Evolutionary conservation across 768 basidiomycete genomes (phyloP), one percentile per base, ranked within the genome.

Genomic region (Phanerochaete carnosa): DNA sequence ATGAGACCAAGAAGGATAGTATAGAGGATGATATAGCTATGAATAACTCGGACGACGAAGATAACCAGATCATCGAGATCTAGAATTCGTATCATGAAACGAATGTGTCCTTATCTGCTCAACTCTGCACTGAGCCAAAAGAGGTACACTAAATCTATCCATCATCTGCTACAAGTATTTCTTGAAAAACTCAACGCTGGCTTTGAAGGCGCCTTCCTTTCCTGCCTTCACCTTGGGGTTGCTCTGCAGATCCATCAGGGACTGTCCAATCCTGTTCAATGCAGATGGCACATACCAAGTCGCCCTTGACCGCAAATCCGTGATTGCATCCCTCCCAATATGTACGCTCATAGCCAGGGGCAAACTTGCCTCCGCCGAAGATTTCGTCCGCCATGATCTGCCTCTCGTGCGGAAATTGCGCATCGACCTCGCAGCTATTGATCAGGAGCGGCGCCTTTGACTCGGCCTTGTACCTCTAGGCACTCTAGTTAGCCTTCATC

Each of bases 21-120:
- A 74, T 72, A 50, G 46, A 22, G 35, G 47, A 53, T 45, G 26
- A 23, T 58, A 66, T 66, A 12, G 69, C 69, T 66, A 70, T 60
- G 12, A 60, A 65, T 7, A 67, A 69, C 5, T 70, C 69, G 3
- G 85, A 88, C 56, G 85, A 87, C 50, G 89, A 90, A 61, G 90
- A 92, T 67, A 77, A 82, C 68, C 83, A 76, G 66, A 90, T 94
- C 58, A 83, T 90, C 62, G 92, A 93, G 74, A 81, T 94, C 47
- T 93, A 58, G 39, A 59, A 7, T 25, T 37, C 19, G 55, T 57
- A 57, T 57, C 28, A 22, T 33, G n/a, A 32, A 32, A 30, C 22
- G 12, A 46, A 23, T 55, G 53, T 55, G 35, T 29, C 53, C 33
- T 7, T 55, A 52, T 15, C 6, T n/a, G n/a, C n/a, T n/a, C n/a